These are phyloP conservation scores for Hymenoscyphus fructigenus DNA, from an alignment of 2,329 filamentous ascomycete genomes.

Conservation along the genomic window DNA sequence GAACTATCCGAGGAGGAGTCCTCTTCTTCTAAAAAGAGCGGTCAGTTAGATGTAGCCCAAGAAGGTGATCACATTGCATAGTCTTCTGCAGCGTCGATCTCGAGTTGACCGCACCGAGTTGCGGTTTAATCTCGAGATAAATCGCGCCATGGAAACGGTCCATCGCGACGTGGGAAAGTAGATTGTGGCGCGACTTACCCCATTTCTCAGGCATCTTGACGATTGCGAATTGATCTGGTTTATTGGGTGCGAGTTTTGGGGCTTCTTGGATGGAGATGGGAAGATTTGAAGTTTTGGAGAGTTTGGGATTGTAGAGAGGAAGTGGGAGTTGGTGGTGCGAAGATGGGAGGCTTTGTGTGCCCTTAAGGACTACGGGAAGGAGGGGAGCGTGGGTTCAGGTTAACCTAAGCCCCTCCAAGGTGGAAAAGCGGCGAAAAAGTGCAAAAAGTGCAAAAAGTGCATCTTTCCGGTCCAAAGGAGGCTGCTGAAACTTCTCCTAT, in stretches of 20 bases:
- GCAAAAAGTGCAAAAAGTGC: neutral
- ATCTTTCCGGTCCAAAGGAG: neutral
- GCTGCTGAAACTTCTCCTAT: neutral
- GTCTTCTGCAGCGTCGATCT: constrained; percentile 29
- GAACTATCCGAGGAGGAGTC: constrained; percentile 50
- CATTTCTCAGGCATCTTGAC: constrained; percentile 16
- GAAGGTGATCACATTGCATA: constrained; percentile 26
- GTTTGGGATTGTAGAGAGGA: constrained; percentile 1
- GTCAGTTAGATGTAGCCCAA: constrained; percentile 31
- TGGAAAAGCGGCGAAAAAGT: neutral
- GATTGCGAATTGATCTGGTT: constrained; percentile 1
- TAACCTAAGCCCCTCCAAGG: neutral
- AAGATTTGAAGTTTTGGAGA: neutral
- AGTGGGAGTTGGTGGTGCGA: neutral
- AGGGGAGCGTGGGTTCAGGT: constrained; percentile 61
- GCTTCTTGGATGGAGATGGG: neutral
- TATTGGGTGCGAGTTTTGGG: neutral
- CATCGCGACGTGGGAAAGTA: constrained; percentile 5
- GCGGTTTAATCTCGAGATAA: constrained; percentile 10
- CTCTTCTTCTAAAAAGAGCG: constrained; percentile 37
- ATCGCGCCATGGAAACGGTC: constrained; percentile 3
- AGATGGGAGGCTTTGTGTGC: constrained; percentile 63
- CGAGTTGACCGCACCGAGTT: constrained; percentile 16
- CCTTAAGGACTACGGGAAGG: constrained; percentile 96
- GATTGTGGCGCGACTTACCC: constrained; percentile 11